A percentile compares a stretch with the other conserved stretches of the same genome.
phyloP scores from a whole-genome alignment of 2,329 filamentous ascomycete genomes.

The Aureobasidium musti region DNA sequence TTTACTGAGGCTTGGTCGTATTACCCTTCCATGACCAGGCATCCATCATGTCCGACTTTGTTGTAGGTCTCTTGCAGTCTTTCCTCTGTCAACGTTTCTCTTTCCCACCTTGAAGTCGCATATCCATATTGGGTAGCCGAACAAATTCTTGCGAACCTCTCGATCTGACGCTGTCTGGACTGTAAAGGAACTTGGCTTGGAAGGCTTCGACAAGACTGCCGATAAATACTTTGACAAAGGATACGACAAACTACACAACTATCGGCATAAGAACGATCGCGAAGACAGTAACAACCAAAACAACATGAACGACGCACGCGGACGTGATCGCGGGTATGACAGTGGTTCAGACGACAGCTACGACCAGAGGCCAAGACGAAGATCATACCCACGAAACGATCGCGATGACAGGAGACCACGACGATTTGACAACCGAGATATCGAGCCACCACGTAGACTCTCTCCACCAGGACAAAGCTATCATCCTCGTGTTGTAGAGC shows the following conservation, averaged over 20 bases:
- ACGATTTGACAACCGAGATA: background rate
- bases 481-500: background rate
- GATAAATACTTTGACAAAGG: constrained; percentile 24
- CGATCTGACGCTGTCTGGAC: constrained; percentile 10
- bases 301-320: constrained; percentile 9
- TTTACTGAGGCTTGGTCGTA: constrained; percentile 19
- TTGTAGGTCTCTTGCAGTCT: constrained; percentile 3
- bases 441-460: background rate
- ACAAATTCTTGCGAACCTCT: background rate
- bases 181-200: constrained; percentile 25
- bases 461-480: constrained; percentile 18
- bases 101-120: background rate
- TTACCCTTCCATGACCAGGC: background rate
- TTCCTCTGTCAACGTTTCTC: background rate
- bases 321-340: constrained; percentile 22
- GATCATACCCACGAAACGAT: constrained; percentile 2
- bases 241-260: constrained; percentile 16
- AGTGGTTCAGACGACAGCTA: constrained; percentile 17
- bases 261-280: background rate
- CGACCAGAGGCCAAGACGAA: constrained; percentile 16
- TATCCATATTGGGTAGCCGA: background rate
- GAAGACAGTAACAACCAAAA: background rate
- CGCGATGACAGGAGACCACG: constrained; percentile 5
- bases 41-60: constrained; percentile 23
- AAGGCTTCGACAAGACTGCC: constrained; percentile 10